Evolutionary conservation across 768 basidiomycete genomes (phyloP), one percentile per base, ranked within the genome.

Genomic region (Hygrophorus pudorinus): DNA sequence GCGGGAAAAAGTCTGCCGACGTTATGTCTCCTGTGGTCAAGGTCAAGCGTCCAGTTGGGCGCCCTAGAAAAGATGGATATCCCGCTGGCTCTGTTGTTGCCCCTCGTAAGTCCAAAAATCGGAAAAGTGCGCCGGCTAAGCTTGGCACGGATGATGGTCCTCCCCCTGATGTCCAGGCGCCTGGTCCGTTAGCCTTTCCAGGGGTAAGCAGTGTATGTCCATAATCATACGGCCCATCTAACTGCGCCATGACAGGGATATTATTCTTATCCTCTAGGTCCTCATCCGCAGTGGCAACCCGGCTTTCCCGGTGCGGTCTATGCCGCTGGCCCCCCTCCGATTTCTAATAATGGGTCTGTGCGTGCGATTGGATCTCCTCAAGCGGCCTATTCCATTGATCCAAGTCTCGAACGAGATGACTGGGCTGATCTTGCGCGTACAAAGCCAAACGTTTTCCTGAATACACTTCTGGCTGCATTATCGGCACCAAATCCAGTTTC

Each of bases 41-140:
- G 60, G 61, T 76, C 42, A 87, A 85, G 59, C 68, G 86, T 36
- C 86, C 86, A 12, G 85, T 88, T 1, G 86, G 86, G 1, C 70
- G 86, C 11, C 86, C 86, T 2, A 65, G 86, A 52, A 86, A 88
- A 59, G 85, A 88, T 52, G 86, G 86, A 0, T 71, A 85, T 30
- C 85, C 85, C 32, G 80, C 85, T 24, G 85, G 85, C 10, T 81
- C 81, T 8, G 75, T 82, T 5, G 68, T 73, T n/a, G 56, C 68
- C 4, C 49, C 65, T 31, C 65, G 73, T 13, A 31, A 48, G 32
- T 20, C 49, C 24, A 51, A 53, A 20, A 31, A 44, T 5, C 17
- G 51, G 2, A 55, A 55, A 44, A 38, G 36, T 24, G 44, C 27
- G 4, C 44, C 44, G 16, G n/a, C 44, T 14, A 45, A 36, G 24